A percentile compares a stretch with the other conserved stretches of the same genome.
Evolutionary conservation across 345 rosid genomes (phyloP).

Genomic region (Eucalyptus curtisii): DNA sequence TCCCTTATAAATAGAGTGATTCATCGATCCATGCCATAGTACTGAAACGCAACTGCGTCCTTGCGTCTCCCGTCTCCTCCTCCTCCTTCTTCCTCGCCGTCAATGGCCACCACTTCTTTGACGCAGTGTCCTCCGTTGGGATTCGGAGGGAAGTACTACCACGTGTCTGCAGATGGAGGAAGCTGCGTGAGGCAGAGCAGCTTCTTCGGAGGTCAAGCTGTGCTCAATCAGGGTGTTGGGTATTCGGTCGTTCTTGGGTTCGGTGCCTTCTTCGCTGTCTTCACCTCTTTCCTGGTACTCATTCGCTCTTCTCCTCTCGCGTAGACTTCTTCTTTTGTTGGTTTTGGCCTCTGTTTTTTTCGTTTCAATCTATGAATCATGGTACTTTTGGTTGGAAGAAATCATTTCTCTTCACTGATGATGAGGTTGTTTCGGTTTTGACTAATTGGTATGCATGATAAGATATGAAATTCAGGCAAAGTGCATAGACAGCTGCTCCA

Average conservation of each 20-base stretch:
- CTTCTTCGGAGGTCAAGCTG: conserved; percentile 58
- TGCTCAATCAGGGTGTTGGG: conserved; percentile 71
- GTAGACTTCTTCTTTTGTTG: not conserved
- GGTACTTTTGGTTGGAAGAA: not conserved
- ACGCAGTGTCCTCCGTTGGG: conserved; percentile 61
- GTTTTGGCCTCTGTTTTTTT: not conserved
- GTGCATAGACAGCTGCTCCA: not conserved
- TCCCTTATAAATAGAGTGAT: not conserved
- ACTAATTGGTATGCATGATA: not conserved
- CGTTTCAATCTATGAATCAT: not conserved
- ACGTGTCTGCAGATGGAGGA: conserved; percentile 10
- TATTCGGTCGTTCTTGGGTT: conserved; percentile 83
- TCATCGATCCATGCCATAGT: not conserved
- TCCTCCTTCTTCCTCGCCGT: not conserved
- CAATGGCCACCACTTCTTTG: not conserved
- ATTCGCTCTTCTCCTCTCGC: not conserved
- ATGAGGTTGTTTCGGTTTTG: not conserved
- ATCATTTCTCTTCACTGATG: not conserved
- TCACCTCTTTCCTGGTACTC: conserved; percentile 74
- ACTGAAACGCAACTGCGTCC: not conserved
- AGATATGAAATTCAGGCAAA: not conserved
- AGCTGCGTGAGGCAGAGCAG: conserved; percentile 54
- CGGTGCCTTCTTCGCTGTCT: conserved; percentile 84
- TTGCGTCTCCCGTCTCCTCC: not conserved
- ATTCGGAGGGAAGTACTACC: conserved; percentile 60